Percentiles rank a stretch among this genome's conserved stretches.
Conservation (phyloP, 2,329 filamentous ascomycete genomes). For the Neonectria magnoliae region DNA sequence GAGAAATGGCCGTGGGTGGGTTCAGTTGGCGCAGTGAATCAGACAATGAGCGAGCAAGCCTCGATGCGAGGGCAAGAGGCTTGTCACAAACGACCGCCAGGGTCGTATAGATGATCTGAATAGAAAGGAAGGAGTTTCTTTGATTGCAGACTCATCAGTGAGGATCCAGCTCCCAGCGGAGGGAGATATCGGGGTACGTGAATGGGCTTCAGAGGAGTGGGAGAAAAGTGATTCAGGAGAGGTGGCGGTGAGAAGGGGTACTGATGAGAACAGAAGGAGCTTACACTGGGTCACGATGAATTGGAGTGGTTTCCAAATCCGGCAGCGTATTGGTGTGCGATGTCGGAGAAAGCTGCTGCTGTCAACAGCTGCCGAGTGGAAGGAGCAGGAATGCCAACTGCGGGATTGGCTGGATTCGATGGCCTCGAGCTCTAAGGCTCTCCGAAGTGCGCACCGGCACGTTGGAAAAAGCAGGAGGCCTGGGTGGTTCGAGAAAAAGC, state of each 20-base stretch:
- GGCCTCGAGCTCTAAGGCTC: background rate
- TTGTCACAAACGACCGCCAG: slow-evolving; percentile 16
- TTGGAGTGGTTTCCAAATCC: slow-evolving; percentile 1
- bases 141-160: slow-evolving; percentile 22
- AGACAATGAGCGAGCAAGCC: background rate
- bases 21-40: slow-evolving; percentile 20
- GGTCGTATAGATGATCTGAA: slow-evolving; percentile 15
- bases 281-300: slow-evolving; percentile 1
- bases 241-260: background rate
- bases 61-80: background rate
- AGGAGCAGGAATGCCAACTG: slow-evolving; percentile 13
- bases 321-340: background rate
- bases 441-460: background rate
- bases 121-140: slow-evolving; percentile 7
- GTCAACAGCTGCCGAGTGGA: slow-evolving; percentile 14
- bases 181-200: background rate
- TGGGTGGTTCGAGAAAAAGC: background rate
- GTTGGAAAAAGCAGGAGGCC: too few species aligned
- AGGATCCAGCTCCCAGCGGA: slow-evolving; percentile 5
- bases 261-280: background rate
- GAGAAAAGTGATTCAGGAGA: background rate
- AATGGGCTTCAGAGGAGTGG: background rate
- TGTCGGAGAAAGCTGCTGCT: slow-evolving; percentile 11
- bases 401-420: background rate
- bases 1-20: background rate